Evolutionary conservation across 2,329 filamentous ascomycete species (phyloP), one percentile per base, ranked within the genome.

Genomic region (Leptographium procerum): DNA sequence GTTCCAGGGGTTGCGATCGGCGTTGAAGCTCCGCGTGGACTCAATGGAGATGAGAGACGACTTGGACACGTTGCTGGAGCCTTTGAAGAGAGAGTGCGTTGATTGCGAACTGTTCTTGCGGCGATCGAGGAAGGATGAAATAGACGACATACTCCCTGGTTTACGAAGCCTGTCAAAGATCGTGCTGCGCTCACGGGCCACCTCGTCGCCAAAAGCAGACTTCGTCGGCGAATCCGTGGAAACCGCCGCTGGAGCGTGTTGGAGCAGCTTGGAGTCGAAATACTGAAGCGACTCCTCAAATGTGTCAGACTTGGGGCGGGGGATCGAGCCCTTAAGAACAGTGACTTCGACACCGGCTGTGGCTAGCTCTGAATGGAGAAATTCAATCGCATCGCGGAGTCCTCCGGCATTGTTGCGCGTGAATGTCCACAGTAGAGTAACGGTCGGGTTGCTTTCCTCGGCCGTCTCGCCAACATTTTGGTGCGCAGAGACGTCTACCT

Each of bases 391-490:
- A 72, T 99, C 94, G 65, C 94, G 90, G 26, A 99, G 81, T 3
- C 91, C 92, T 58, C 94, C 94, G 50, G 92, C 91, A 67, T 97
- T 97, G 78, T 99, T 97, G 63, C 92, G 88, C 50, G 94, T 99
- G 71, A 97, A 96, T 56, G 85, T 85, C 76, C 89, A 89, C 40
- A 87, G 75, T 59, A 92, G 76, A 19, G 81, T 83, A 51, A 85
- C 72, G 1, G 82, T 84, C 7, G 81, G 79, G 10, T 73, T 74
- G 24, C 79, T 80, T 50, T 82, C 77, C 57, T 83, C 80, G 0
- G 81, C 80, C 43, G 76, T 73, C 62, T 84, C 81, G 34, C 83
- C 78, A 8, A 78, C 69, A 56, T 83, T 82, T 64, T 86, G 78
- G 66, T 88, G 83, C 54, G 95, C 81, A 31, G 87, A 83, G 34